Conservation (phyloP, 2,329 filamentous ascomycete genomes). For the Rasamsonia emersonii region DNA sequence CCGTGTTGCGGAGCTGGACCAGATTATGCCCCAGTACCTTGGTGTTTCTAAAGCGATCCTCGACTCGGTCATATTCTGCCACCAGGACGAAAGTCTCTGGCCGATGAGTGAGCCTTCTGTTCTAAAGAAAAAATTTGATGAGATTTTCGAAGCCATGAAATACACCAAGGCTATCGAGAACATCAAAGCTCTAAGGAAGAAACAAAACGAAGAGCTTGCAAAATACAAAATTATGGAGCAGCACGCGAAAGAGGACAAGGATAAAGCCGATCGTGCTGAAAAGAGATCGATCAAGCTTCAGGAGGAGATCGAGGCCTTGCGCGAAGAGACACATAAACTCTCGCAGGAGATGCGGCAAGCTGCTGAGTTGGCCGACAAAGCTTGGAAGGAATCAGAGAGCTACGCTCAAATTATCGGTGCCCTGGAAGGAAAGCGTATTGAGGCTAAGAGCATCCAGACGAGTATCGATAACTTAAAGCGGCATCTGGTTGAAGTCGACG, state of each 20-base stretch:
- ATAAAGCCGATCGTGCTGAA: conserved; percentile 65
- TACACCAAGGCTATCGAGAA: conserved; percentile 98
- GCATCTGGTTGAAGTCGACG: conserved; percentile 67
- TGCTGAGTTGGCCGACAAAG: conserved; percentile 50
- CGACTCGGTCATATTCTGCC: conserved; percentile 95
- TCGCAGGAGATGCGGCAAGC: conserved; percentile 36
- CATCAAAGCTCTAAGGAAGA: conserved; percentile 78
- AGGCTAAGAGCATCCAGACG: conserved; percentile 60
- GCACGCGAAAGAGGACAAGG: conserved; percentile 74
- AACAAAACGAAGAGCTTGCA: conserved; percentile 65
- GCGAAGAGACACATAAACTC: conserved; percentile 53
- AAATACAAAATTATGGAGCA: conserved; percentile 66
- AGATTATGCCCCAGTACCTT: conserved; percentile 73
- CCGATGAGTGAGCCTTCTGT: conserved; percentile 80
- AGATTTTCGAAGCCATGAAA: conserved; percentile 94
- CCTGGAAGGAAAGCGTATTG: conserved; percentile 66
- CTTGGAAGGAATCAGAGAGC: conserved; percentile 63
- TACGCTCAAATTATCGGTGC: conserved; percentile 68
- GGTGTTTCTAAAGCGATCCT: conserved; percentile 86
- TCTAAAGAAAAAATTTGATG: conserved; percentile 90
- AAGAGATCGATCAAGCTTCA: conserved; percentile 58
- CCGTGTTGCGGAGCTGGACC: conserved; percentile 70
- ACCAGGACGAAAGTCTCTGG: conserved; percentile 97
- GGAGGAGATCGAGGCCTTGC: conserved; percentile 51
- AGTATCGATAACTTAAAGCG: conserved; percentile 61